A percentile compares a stretch with the other conserved stretches of the same genome.
phyloP scores from a whole-genome alignment of 2,329 filamentous ascomycete genomes.

The Epichloe gansuensis region DNA sequence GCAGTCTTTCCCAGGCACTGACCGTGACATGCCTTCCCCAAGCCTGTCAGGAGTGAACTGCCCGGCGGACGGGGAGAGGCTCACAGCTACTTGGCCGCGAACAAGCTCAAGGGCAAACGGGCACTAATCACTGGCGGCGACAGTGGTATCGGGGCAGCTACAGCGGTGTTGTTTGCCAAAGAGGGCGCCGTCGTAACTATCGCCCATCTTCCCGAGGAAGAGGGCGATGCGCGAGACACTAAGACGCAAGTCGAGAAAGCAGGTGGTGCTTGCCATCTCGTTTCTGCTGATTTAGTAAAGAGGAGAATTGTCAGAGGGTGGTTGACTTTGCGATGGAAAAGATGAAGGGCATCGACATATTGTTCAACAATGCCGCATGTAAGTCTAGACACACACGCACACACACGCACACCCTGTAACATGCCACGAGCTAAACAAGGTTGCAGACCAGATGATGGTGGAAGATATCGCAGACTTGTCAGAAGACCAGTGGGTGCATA shows the following conservation, averaged over 20 bases:
- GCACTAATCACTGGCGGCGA: constrained; percentile 70
- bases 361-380: constrained; percentile 64
- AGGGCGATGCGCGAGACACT: constrained; percentile 64
- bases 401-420: too few relatives aligned
- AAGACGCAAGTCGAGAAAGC: constrained; percentile 56
- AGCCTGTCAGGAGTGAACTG: constrained; percentile 2
- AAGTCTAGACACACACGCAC: constrained; percentile 14
- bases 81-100: constrained; percentile 52
- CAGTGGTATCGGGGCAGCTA: constrained; percentile 31
- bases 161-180: constrained; percentile 67
- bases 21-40: constrained; percentile 12
- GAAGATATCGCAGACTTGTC: constrained; percentile 58
- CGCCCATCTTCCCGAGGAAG: constrained; percentile 62
- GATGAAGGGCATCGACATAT: constrained; percentile 60
- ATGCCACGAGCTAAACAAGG: background rate
- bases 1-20: constrained; percentile 12
- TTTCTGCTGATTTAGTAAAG: constrained; percentile 52
- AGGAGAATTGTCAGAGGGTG: constrained; percentile 55
- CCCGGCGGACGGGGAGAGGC: constrained; percentile 40
- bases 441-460: constrained; percentile 42
- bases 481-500: constrained; percentile 69
- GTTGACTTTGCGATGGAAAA: constrained; percentile 53
- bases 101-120: constrained; percentile 63
- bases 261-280: constrained; percentile 52
- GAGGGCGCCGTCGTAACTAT: constrained; percentile 68